Evolutionary conservation across 257 asterid genomes (phyloP).

Genomic region (Fraxinus quadrangulata): DNA sequence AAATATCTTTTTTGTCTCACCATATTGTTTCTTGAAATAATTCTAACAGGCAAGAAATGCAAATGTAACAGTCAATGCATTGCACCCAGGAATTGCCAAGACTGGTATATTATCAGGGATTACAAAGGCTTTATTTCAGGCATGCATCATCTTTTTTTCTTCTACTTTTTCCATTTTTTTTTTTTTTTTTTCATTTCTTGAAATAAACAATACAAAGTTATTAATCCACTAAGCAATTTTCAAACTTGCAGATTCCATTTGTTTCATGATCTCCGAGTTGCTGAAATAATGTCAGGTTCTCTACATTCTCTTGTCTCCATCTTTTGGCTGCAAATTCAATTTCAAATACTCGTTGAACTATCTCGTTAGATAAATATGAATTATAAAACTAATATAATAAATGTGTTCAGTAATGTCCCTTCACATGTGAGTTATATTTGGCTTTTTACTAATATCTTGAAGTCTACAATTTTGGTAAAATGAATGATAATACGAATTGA

Average conservation of each 20-base stretch:
- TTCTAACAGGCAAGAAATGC: slow-evolving; percentile 69
- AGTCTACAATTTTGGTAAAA: too few relatives aligned
- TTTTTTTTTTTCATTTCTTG: background rate
- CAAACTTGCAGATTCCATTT: slow-evolving; percentile 67
- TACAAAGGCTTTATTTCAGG: slow-evolving; percentile 95
- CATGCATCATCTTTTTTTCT: slow-evolving; percentile 29
- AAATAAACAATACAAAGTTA: slow-evolving; percentile 6
- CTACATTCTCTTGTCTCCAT: slow-evolving; percentile 25
- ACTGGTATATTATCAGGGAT: slow-evolving; percentile 89
- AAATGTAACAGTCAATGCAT: slow-evolving; percentile 83
- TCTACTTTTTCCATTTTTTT: background rate
- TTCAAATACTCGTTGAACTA: background rate
- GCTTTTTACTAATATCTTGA: too few relatives aligned
- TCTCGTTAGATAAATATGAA: background rate
- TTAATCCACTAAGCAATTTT: slow-evolving; percentile 7
- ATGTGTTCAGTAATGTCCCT: background rate
- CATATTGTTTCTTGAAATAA: background rate
- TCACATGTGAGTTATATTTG: too few relatives aligned
- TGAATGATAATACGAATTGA: too few relatives aligned
- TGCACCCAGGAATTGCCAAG: slow-evolving; percentile 91
- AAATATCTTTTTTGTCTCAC: background rate
- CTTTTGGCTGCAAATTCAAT: background rate
- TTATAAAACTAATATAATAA: too few relatives aligned
- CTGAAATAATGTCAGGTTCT: slow-evolving; percentile 88
- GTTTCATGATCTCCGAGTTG: slow-evolving; percentile 82